Evolutionary conservation across 2,329 filamentous ascomycete genomes (phyloP).

Genomic region (Trichoderma atrobrunneum): DNA sequence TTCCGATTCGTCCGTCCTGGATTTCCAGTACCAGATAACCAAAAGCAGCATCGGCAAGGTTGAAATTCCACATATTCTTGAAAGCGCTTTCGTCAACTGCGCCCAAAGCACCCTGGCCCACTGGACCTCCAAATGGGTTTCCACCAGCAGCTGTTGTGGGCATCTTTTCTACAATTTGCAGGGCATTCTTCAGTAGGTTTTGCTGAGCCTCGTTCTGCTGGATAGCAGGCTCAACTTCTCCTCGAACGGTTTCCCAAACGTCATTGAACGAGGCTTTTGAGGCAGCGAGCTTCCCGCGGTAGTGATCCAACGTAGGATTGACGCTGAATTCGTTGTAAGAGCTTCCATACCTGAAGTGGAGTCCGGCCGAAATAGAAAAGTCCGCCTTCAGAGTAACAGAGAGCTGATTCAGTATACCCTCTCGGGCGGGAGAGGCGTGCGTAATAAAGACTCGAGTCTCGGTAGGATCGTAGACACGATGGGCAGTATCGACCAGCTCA

Average conservation of each 20-base stretch:
- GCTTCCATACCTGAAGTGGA: conserved; percentile 97
- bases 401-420: conserved; percentile 95
- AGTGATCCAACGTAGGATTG: conserved; percentile 96
- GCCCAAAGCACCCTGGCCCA: conserved; percentile 69
- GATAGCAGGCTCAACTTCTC: conserved; percentile 92
- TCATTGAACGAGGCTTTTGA: conserved; percentile 99
- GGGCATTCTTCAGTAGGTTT: conserved; percentile 82
- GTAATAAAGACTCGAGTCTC: conserved; percentile 97
- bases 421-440: conserved; percentile 91
- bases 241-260: conserved; percentile 98
- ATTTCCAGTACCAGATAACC: conserved; percentile 94
- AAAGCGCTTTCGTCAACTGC: conserved; percentile 98
- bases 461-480: conserved; percentile 96
- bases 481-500: conserved; percentile 94
- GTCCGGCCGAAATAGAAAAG: conserved; percentile 94
- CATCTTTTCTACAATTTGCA: conserved; percentile 98
- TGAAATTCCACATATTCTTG: conserved; percentile 99
- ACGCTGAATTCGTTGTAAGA: conserved; percentile 99
- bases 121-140: conserved; percentile 90
- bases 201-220: conserved; percentile 91
- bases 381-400: conserved; percentile 97
- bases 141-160: conserved; percentile 90
- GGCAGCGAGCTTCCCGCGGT: conserved; percentile 94
- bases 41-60: conserved; percentile 94
- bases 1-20: conserved; percentile 92